Percentiles rank a stretch among this genome's conserved stretches.
phyloP scores from a whole-genome alignment of 2,329 filamentous ascomycete genomes.

The Fusarium armeniacum region DNA sequence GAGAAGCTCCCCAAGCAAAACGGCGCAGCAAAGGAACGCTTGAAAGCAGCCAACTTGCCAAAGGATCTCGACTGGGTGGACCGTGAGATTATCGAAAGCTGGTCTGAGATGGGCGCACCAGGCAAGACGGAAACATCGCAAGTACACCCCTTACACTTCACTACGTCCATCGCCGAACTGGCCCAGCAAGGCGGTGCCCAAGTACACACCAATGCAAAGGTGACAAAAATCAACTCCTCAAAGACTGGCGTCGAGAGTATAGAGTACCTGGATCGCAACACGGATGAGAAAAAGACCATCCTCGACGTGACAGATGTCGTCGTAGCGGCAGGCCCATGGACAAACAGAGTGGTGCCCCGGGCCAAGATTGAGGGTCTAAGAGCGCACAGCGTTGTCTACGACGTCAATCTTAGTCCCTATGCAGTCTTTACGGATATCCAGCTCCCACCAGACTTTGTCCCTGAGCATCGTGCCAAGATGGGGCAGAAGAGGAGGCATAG shows the following conservation, averaged over 20 bases:
- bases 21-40: slow-evolving; percentile 60
- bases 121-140: slow-evolving; percentile 86
- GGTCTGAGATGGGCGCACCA: slow-evolving; percentile 82
- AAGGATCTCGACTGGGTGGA: slow-evolving; percentile 88
- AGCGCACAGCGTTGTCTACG: slow-evolving; percentile 76
- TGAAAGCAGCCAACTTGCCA: slow-evolving; percentile 75
- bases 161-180: slow-evolving; percentile 82
- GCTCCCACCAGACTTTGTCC: slow-evolving; percentile 75
- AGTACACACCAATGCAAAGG: slow-evolving; percentile 75
- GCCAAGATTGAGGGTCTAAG: slow-evolving; percentile 70
- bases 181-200: slow-evolving; percentile 78
- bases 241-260: slow-evolving; percentile 71
- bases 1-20: slow-evolving; percentile 74
- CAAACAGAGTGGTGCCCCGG: slow-evolving; percentile 68
- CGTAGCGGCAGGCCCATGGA: slow-evolving; percentile 74
- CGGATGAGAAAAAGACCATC: slow-evolving; percentile 55
- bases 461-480: slow-evolving; percentile 62
- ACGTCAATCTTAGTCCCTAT: slow-evolving; percentile 76
- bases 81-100: slow-evolving; percentile 73
- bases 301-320: slow-evolving; percentile 66
- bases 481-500: slow-evolving; percentile 68
- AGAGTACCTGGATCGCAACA: slow-evolving; percentile 67
- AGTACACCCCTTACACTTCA: slow-evolving; percentile 93
- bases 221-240: slow-evolving; percentile 74
- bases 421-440: slow-evolving; percentile 89